These are phyloP conservation scores for Mentha longifolia DNA, from an alignment of 257 asterid genomes.

Conservation along the genomic window DNA sequence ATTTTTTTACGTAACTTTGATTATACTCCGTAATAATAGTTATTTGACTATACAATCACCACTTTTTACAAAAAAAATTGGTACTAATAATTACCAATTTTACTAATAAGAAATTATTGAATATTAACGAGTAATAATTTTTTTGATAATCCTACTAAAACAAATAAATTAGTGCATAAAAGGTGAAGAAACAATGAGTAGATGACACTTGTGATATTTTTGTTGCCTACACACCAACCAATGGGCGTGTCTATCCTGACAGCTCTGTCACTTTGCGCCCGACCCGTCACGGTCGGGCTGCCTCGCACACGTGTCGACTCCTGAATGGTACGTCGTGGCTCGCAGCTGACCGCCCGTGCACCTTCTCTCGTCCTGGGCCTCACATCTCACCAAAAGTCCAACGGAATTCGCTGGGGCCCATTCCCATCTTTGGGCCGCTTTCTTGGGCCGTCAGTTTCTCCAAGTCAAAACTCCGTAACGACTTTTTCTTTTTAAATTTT, in stretches of 20 bases:
- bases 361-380: not conserved
- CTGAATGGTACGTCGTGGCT: slow-evolving; percentile 43
- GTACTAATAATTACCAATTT: too few species aligned
- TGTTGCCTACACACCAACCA: slow-evolving; percentile 47
- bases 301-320: slow-evolving; percentile 30
- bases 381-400: slow-evolving; percentile 3
- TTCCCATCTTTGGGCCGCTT: slow-evolving; percentile 22
- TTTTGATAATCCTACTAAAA: too few species aligned
- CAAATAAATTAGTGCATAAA: too few species aligned
- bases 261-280: slow-evolving; percentile 18
- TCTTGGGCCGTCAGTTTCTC: slow-evolving; percentile 30
- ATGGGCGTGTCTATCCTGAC: slow-evolving; percentile 38
- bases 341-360: slow-evolving; percentile 30
- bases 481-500: not conserved
- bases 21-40: too few species aligned
- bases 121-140: too few species aligned
- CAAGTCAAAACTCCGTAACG: not conserved
- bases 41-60: too few species aligned
- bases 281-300: slow-evolving; percentile 34
- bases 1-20: too few species aligned
- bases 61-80: too few species aligned
- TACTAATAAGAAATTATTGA: too few species aligned
- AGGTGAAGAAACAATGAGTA: not conserved
- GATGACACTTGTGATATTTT: slow-evolving; percentile 29
- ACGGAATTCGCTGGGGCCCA: slow-evolving; percentile 25